phyloP scores from a whole-genome alignment of 2,329 filamentous ascomycete genomes.

The Lachnellula hyalina region DNA sequence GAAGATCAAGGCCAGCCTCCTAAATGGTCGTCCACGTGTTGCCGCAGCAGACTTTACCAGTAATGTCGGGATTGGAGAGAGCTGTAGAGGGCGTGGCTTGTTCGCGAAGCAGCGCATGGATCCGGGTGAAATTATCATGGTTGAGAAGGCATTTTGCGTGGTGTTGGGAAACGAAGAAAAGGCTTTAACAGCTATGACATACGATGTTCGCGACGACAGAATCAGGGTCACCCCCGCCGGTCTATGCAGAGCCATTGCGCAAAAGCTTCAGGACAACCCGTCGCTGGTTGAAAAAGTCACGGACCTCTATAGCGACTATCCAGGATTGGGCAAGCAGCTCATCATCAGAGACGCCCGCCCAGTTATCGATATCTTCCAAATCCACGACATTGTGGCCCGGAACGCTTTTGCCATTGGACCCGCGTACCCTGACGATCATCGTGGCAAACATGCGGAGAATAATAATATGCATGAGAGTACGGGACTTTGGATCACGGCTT shows the following conservation, averaged over 20 bases:
- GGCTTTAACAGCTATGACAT: conserved; percentile 30
- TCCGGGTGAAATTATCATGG: conserved; percentile 47
- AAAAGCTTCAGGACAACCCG: conserved; percentile 34
- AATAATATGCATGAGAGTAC: conserved; percentile 18
- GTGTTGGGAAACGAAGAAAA: conserved; percentile 27
- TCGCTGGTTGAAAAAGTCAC: conserved; percentile 29
- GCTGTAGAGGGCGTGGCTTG: conserved; percentile 42
- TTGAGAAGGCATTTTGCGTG: conserved; percentile 47
- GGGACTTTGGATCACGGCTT: conserved; percentile 45
- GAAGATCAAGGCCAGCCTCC: conserved; percentile 36
- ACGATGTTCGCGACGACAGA: conserved; percentile 20
- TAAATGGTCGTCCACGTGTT: conserved; percentile 34
- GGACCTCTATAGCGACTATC: conserved; percentile 29
- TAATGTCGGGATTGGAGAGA: conserved; percentile 38
- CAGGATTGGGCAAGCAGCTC: conserved; percentile 29
- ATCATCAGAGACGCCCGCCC: conserved; percentile 33
- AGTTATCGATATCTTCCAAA: conserved; percentile 45
- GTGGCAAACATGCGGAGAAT: conserved; percentile 17
- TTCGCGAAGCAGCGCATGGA: conserved; percentile 44
- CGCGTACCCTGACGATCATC: conserved; percentile 17
- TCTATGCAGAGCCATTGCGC: conserved; percentile 32
- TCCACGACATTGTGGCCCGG: conserved; percentile 37
- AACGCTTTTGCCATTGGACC: conserved; percentile 39
- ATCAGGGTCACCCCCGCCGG: conserved; percentile 10
- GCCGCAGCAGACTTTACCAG: conserved; percentile 44